Conservation (phyloP, 2,329 filamentous ascomycete species). For the Fusarium graminum region DNA sequence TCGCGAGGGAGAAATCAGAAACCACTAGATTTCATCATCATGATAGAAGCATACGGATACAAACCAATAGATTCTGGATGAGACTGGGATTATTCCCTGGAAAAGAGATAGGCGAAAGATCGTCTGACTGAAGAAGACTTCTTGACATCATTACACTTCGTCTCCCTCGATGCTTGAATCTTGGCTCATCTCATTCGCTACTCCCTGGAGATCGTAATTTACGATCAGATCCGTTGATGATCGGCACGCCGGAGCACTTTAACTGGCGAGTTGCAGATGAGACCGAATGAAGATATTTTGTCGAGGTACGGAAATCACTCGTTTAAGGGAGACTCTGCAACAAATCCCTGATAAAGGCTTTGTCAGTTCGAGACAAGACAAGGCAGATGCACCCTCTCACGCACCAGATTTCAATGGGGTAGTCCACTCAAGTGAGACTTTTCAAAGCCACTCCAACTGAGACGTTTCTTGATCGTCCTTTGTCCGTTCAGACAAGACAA, state of each 20-base stretch:
- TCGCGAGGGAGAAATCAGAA: conserved; percentile 25
- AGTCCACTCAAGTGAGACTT: conserved; percentile 30
- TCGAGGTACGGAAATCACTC: conserved; percentile 11
- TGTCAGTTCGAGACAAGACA: conserved; percentile 14
- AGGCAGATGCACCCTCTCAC: conserved; percentile 20
- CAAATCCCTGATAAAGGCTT: conserved; percentile 12
- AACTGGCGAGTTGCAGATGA: conserved; percentile 33
- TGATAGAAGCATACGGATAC: conserved; percentile 17
- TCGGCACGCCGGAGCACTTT: conserved; percentile 24
- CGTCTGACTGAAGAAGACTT: conserved; percentile 12
- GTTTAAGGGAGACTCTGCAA: conserved; percentile 24
- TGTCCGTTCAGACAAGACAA: conserved; percentile 35
- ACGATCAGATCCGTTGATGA: conserved; percentile 26
- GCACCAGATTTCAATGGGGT: conserved; percentile 23
- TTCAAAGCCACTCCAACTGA: conserved; percentile 31
- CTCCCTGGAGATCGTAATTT: conserved; percentile 34
- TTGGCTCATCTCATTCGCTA: conserved; percentile 32
- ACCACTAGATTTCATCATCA: conserved; percentile 40
- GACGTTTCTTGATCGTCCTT: conserved; percentile 29
- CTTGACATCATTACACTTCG: conserved; percentile 36
- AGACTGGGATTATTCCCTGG: conserved; percentile 13
- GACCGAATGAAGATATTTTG: conserved; percentile 38
- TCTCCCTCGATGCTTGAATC: conserved; percentile 27
- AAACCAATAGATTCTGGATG: conserved; percentile 25
- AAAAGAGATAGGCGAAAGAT: conserved; percentile 36